A percentile compares a stretch with the other conserved stretches of the same genome.
Evolutionary conservation across 208 protist species (phyloP).

Genomic region (Strigomonas culicis): DNA sequence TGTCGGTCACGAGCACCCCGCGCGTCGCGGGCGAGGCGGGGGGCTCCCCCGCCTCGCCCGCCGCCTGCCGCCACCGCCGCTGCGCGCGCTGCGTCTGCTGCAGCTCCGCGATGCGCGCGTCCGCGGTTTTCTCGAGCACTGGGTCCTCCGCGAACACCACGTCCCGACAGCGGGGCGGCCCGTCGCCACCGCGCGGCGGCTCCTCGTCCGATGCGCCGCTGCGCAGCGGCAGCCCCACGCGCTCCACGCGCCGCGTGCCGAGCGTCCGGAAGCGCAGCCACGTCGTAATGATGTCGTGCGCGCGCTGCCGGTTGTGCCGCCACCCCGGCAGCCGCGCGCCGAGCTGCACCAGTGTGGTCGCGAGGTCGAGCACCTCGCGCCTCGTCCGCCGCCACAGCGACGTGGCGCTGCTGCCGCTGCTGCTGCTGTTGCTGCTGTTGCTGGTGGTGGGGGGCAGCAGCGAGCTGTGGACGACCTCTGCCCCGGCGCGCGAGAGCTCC

Average conservation of each 20-base stretch:
- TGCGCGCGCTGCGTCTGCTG: constrained; percentile 6
- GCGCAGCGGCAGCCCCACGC: constrained; percentile 35
- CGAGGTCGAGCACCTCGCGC: constrained; percentile 24
- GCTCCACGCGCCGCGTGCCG: constrained; percentile 26
- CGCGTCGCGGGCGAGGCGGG: background rate
- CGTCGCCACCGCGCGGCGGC: too few species aligned
- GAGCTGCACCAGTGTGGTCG: constrained; percentile 25
- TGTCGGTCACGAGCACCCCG: constrained; percentile 55
- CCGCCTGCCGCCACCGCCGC: background rate
- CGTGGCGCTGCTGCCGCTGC: background rate
- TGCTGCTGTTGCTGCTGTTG: too few species aligned
- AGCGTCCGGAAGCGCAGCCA: constrained; percentile 53
- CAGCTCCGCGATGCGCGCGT: constrained; percentile 36
- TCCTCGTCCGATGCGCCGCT: constrained; percentile 51
- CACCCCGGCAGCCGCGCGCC: constrained; percentile 37
- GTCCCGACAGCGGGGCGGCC: too few species aligned
- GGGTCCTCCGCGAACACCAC: constrained; percentile 32
- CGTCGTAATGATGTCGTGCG: constrained; percentile 42
- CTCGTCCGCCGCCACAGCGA: constrained; percentile 6
- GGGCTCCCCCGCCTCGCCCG: background rate
- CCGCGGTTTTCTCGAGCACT: constrained; percentile 5
- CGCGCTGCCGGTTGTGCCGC: constrained; percentile 38
- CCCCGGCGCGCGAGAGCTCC: constrained; percentile 62
- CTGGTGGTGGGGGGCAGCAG: constrained; percentile 2
- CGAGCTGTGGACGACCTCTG: constrained; percentile 73